phyloP scores from a whole-genome alignment of 2,329 filamentous ascomycete genomes.

The Ophiocordyceps camponoti-floridani region DNA sequence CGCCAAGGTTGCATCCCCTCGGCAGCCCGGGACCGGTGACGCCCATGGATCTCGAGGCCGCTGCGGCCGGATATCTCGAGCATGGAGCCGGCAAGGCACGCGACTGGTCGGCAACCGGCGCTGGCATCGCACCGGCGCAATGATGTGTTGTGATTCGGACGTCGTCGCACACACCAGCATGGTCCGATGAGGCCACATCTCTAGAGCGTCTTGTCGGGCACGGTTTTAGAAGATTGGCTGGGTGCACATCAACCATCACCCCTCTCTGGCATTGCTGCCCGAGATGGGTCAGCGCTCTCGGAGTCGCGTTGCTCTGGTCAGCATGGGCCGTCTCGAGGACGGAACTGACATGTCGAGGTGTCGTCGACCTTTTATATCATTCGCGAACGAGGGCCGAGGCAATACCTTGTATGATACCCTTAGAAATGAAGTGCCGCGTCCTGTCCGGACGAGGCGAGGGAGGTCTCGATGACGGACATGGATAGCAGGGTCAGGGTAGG shows the following conservation, averaged over 20 bases:
- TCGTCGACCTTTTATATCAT: neutral
- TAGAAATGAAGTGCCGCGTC: neutral
- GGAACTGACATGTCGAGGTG: too few relatives aligned
- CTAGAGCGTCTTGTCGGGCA: neutral
- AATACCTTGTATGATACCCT: neutral
- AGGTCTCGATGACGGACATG: neutral
- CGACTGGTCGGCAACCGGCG: neutral
- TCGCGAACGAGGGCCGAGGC: neutral
- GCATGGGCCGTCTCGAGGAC: too few relatives aligned
- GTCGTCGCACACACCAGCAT: neutral
- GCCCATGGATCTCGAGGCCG: conserved; percentile 35
- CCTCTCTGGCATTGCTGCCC: too few relatives aligned
- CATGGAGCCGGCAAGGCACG: conserved; percentile 1
- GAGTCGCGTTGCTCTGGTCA: too few relatives aligned
- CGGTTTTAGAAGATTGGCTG: too few relatives aligned
- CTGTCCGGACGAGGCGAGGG: neutral
- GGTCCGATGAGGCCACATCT: neutral
- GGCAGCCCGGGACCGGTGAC: conserved; percentile 44
- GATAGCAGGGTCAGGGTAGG: neutral
- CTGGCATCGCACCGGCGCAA: neutral
- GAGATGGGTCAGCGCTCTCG: too few relatives aligned
- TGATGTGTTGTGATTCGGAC: too few relatives aligned
- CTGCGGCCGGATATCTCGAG: conserved; percentile 19
- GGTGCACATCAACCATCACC: too few relatives aligned
- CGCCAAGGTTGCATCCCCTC: conserved; percentile 31